phyloP scores from a whole-genome alignment of 2,329 filamentous ascomycete species.

The Aspergillus fumigatus region DNA sequence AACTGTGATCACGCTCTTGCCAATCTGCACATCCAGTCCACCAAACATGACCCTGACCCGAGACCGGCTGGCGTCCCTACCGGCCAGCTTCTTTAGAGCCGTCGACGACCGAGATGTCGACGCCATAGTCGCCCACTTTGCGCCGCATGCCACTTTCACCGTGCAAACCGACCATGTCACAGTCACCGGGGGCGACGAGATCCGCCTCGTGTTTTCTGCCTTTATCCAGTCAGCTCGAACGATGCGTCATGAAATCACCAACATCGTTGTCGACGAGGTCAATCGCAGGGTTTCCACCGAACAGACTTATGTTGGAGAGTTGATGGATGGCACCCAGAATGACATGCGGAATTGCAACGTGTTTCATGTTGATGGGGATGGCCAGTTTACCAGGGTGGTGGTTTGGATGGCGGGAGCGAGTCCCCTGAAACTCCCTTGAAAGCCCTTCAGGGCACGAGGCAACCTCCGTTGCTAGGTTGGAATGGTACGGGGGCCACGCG shows the following conservation, averaged over 20 bases:
- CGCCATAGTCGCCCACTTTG: neutral
- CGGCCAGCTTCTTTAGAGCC: neutral
- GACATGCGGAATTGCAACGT: constrained; percentile 9
- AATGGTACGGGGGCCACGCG: too few species aligned
- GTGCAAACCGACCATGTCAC: constrained; percentile 3
- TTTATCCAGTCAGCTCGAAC: neutral
- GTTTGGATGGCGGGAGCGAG: constrained; percentile 7
- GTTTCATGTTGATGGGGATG: constrained; percentile 3
- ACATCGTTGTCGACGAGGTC: constrained; percentile 3
- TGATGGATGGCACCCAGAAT: neutral
- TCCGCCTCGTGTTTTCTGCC: neutral
- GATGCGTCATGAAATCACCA: constrained; percentile 1
- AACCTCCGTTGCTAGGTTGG: too few species aligned
- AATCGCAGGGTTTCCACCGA: constrained; percentile 2
- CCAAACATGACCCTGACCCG: neutral
- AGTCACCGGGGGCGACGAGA: neutral
- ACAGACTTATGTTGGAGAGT: constrained; percentile 1
- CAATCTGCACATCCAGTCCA: too few species aligned
- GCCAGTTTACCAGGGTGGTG: neutral
- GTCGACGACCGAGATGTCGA: constrained; percentile 1
- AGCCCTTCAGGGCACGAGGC: too few species aligned
- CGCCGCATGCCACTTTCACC: constrained; percentile 5
- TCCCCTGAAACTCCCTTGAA: neutral
- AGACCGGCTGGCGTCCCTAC: neutral
- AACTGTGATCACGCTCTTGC: too few species aligned